Percentiles rank a stretch among this genome's conserved stretches.
Evolutionary conservation across 495 filamentous ascomycete species (phyloP).

Genomic region (Durotheca rogersii): DNA sequence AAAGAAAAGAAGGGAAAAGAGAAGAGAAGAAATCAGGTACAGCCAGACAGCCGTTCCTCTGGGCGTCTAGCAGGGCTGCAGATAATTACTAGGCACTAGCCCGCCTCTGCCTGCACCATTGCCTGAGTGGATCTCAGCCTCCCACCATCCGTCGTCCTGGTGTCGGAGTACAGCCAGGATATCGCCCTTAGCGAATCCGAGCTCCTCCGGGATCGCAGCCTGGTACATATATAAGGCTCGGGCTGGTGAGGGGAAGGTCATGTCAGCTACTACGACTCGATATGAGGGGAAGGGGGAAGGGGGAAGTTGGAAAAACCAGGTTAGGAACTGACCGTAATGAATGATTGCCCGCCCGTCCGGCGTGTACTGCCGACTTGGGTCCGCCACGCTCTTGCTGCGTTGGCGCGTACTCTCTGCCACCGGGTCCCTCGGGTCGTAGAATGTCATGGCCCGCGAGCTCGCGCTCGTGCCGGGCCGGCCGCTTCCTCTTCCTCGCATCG

Average conservation of each 20-base stretch:
- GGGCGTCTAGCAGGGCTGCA: constrained; percentile 69
- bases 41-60: neutral
- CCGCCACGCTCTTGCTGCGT: constrained; percentile 80
- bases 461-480: constrained; percentile 40
- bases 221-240: constrained; percentile 92
- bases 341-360: constrained; percentile 84
- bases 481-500: constrained; percentile 47
- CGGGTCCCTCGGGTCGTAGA: constrained; percentile 59
- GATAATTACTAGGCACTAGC: constrained; percentile 95
- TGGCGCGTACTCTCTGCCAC: constrained; percentile 53
- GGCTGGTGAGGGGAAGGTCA: constrained; percentile 60
- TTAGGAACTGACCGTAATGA: constrained; percentile 82
- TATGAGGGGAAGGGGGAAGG: too few species aligned
- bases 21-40: constrained; percentile 12
- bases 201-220: constrained; percentile 90
- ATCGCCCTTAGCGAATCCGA: constrained; percentile 92
- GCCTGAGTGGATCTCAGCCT: constrained; percentile 83
- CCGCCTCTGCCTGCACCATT: constrained; percentile 66
- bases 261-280: too few species aligned
- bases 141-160: constrained; percentile 99
- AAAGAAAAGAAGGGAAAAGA: too few species aligned
- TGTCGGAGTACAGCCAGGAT: constrained; percentile 82
- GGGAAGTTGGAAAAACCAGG: too few species aligned
- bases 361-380: constrained; percentile 69
- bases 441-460: constrained; percentile 52